A percentile compares a stretch with the other conserved stretches of the same genome.
phyloP scores from a whole-genome alignment of 176 grass and related monocot species.

The Triticum monococcum region DNA sequence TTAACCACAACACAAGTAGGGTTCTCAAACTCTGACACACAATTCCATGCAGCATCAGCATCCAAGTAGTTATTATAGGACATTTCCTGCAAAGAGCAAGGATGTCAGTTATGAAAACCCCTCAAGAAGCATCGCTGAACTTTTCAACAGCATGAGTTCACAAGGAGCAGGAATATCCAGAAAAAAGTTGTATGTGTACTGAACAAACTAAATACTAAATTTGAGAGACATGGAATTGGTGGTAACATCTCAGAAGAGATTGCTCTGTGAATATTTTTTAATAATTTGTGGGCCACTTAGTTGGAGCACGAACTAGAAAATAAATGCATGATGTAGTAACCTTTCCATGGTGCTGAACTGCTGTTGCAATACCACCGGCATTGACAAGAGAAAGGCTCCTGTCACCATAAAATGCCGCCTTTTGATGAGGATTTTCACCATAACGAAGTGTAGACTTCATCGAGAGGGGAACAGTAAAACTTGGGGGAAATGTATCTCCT shows the following conservation, averaged over 20 bases:
- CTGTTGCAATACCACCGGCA: slow-evolving; percentile 84
- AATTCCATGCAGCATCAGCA: slow-evolving; percentile 96
- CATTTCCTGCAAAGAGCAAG: slow-evolving; percentile 68
- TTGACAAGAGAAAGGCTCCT: slow-evolving; percentile 72
- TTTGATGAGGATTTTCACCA: slow-evolving; percentile 97
- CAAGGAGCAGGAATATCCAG: background rate
- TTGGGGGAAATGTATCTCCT: slow-evolving; percentile 71
- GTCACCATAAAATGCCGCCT: slow-evolving; percentile 88
- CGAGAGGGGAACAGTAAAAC: slow-evolving; percentile 69
- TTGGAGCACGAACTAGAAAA: background rate
- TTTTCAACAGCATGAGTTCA: background rate
- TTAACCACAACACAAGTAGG: slow-evolving; percentile 94
- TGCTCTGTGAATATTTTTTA: background rate
- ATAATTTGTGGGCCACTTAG: background rate
- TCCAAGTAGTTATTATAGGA: slow-evolving; percentile 98
- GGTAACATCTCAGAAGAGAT: background rate
- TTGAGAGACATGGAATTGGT: background rate
- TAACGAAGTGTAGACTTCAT: slow-evolving; percentile 76
- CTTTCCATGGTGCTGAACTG: slow-evolving; percentile 90
- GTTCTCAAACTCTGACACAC: slow-evolving; percentile 76
- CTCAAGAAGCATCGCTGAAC: background rate
- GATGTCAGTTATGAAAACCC: background rate
- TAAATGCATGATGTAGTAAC: slow-evolving; percentile 23
- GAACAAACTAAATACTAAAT: background rate
- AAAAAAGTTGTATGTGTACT: slow-evolving; percentile 9